Conservation (phyloP, 192 early-diverging fungal species). For the Coemansia guatemalensis region DNA sequence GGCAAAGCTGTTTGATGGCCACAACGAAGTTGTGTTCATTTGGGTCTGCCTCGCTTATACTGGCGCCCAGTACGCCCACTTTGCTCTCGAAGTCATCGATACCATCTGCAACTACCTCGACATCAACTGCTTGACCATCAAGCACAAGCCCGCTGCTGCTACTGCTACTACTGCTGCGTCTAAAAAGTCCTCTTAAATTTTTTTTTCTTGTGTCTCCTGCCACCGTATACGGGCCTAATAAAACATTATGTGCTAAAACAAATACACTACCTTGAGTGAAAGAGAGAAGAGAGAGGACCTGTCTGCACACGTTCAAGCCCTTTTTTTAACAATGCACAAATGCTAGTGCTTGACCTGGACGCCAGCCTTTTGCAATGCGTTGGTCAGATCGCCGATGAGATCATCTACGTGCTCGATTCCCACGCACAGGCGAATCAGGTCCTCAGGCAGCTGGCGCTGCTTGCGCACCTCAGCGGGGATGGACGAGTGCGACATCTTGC, state of each 20-base stretch:
- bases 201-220: neutral
- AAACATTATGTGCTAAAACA: neutral
- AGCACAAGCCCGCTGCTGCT: constrained; percentile 50
- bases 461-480: constrained; percentile 89
- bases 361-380: constrained; percentile 68
- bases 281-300: neutral
- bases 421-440: constrained; percentile 93
- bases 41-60: constrained; percentile 61
- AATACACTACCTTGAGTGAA: neutral
- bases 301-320: neutral
- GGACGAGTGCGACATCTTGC: constrained; percentile 95
- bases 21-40: constrained; percentile 56
- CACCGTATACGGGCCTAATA: neutral
- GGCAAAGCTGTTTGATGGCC: constrained; percentile 54
- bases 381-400: constrained; percentile 82
- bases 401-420: constrained; percentile 96
- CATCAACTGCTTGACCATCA: constrained; percentile 79
- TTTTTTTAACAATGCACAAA: neutral
- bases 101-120: constrained; percentile 75
- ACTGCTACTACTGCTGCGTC: constrained; percentile 6
- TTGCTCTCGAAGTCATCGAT: constrained; percentile 68
- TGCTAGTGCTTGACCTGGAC: constrained; percentile 29
- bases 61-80: constrained; percentile 64
- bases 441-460: constrained; percentile 90
- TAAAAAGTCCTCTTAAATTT: constrained; percentile 9